Evolutionary conservation across 1,139 yeast genomes (phyloP), one percentile per base, ranked within the genome.

Genomic region (Saccharomycopsis hybrid): DNA sequence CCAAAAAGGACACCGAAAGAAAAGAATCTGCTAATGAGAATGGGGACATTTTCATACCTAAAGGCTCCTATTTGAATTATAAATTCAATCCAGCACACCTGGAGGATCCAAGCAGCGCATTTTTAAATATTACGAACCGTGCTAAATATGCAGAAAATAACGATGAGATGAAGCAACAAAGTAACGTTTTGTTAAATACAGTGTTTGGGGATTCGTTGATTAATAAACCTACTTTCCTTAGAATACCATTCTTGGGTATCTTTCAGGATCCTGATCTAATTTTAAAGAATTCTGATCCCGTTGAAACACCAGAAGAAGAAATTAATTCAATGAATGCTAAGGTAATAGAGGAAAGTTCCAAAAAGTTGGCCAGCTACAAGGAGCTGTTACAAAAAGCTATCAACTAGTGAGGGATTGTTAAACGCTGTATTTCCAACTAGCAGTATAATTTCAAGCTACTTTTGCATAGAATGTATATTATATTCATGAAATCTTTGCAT

Each of bases 261-360:
- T 52, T 44, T 38, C 13, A 47, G 18, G 55, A 52, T 42, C 55
- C 55, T 11, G 53, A 52, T 40, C 33, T 50, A 30, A 36, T 41
- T n/a, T 32, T 43, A 27, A 36, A 36, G 18, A 24, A 36, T 7
- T 8, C 39, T 7, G n/a, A n/a, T n/a, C n/a, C n/a, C n/a, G n/a
- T n/a, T n/a, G n/a, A n/a, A n/a, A n/a, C n/a, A n/a, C n/a, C n/a
- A n/a, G n/a, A n/a, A n/a, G n/a, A n/a, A n/a, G n/a, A n/a, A n/a
- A n/a, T n/a, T n/a, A n/a, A n/a, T n/a, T n/a, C n/a, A n/a, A n/a
- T n/a, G n/a, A n/a, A n/a, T n/a, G n/a, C n/a, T n/a, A n/a, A n/a
- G n/a, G n/a, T n/a, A n/a, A n/a, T n/a, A n/a, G n/a, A n/a, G n/a
- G n/a, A n/a, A n/a, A n/a, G n/a, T n/a, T n/a, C n/a, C n/a, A n/a